These are phyloP conservation scores for Begonia loranthoides DNA, from an alignment of 306 rosid species.

Conservation along the genomic window DNA sequence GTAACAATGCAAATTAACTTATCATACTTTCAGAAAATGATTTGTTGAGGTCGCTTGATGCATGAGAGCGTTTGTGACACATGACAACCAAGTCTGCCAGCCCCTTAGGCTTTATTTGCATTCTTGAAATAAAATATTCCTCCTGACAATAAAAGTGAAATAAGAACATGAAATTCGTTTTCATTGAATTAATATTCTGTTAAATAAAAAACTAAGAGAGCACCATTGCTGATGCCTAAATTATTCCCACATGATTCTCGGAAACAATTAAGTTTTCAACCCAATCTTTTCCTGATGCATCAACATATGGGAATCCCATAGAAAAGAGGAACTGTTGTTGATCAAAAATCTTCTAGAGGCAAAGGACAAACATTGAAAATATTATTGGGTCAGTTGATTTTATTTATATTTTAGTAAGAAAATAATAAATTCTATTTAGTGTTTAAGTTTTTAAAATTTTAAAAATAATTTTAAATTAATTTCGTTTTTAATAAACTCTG, in stretches of 20 bases:
- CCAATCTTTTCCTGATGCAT: slow-evolving; percentile 49
- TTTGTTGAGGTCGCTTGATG: slow-evolving; percentile 22
- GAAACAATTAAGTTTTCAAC: slow-evolving; percentile 50
- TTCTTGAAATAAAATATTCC: slow-evolving; percentile 66
- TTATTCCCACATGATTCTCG: slow-evolving; percentile 68
- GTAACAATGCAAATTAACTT: slow-evolving; percentile 17
- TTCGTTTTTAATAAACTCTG: no score
- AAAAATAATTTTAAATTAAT: no score
- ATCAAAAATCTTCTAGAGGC: no score
- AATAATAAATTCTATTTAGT: no score
- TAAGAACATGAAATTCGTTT: not conserved
- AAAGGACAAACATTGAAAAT: no score
- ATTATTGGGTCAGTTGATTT: no score
- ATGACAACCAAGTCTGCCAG: slow-evolving; percentile 62
- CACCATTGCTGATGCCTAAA: slow-evolving; percentile 36
- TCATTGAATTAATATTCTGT: not conserved
- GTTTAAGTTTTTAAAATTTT: no score
- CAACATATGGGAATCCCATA: slow-evolving; percentile 89
- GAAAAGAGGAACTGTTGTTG: no score
- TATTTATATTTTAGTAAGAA: no score
- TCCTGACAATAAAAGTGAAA: slow-evolving; percentile 5
- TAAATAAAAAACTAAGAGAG: slow-evolving; percentile 24
- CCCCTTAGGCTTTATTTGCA: slow-evolving; percentile 34
- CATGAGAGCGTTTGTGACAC: slow-evolving; percentile 42
- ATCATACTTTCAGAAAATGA: slow-evolving; percentile 55